Percentiles rank a stretch among this genome's conserved stretches.
Evolutionary conservation across 139 green algal species (phyloP).

Genomic region (Coccomyxa sp.): DNA sequence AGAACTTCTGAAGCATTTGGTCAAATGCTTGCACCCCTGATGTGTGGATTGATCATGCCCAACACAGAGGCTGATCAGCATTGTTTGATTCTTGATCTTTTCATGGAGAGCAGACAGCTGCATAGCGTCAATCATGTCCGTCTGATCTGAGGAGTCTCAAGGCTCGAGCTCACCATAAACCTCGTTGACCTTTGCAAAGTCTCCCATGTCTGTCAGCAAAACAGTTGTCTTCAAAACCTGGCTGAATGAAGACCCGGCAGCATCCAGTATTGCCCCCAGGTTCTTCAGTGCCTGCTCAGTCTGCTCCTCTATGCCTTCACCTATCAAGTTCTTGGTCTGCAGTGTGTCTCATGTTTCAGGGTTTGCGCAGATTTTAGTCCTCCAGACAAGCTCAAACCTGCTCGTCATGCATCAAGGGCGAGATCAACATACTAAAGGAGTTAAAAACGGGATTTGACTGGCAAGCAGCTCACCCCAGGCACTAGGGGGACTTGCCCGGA

Average conservation of each 20-base stretch:
- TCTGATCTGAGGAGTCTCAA: too few relatives aligned
- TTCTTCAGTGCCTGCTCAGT: conserved; percentile 88
- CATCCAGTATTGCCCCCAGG: conserved; percentile 80
- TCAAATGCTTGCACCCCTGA: neutral
- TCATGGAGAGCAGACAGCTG: too few relatives aligned
- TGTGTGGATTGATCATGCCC: too few relatives aligned
- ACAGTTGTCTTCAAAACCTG: conserved; percentile 98
- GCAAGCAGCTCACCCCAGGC: conserved; percentile 59
- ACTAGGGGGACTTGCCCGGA: conserved; percentile 85
- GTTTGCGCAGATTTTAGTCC: too few relatives aligned
- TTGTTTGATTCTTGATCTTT: too few relatives aligned
- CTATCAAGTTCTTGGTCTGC: conserved; percentile 83
- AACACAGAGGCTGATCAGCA: neutral
- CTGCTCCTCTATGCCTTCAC: conserved; percentile 68
- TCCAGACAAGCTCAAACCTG: too few relatives aligned
- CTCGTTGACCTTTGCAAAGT: conserved; percentile 92
- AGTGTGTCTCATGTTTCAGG: neutral
- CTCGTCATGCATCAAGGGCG: too few relatives aligned
- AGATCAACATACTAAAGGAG: too few relatives aligned
- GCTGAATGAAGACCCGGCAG: conserved; percentile 67
- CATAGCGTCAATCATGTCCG: too few relatives aligned
- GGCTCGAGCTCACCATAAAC: conserved; percentile 55
- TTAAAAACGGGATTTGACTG: too few relatives aligned
- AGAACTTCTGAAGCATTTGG: neutral
- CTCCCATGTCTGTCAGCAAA: conserved; percentile 75